phyloP scores from a whole-genome alignment of 148 eudicot species.

The Rhododendron griersonianum region DNA sequence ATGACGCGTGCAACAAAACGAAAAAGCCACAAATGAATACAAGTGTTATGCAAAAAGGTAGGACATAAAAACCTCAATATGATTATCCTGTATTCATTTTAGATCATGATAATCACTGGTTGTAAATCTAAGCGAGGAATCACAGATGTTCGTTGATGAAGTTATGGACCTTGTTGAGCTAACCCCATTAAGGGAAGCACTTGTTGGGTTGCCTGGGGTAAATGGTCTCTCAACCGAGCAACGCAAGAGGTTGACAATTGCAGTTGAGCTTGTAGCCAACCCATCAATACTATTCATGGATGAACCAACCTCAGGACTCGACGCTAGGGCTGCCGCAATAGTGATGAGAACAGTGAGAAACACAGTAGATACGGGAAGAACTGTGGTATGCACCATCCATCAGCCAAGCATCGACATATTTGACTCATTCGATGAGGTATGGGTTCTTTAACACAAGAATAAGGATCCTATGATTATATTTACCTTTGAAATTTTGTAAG shows the following conservation, averaged over 20 bases:
- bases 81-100: no score
- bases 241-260: constrained; percentile 61
- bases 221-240: constrained; percentile 75
- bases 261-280: constrained; percentile 72
- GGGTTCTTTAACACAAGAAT: not conserved
- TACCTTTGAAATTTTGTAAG: not conserved
- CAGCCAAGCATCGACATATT: constrained; percentile 79
- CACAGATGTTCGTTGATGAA: constrained; percentile 67
- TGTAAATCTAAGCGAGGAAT: not conserved
- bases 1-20: not conserved
- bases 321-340: constrained; percentile 80
- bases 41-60: not conserved
- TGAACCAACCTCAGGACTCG: constrained; percentile 71
- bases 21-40: not conserved
- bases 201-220: constrained; percentile 72
- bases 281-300: constrained; percentile 72
- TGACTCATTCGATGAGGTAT: constrained; percentile 58
- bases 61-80: not conserved
- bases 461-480: not conserved
- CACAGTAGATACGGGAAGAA: constrained; percentile 60
- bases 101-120: not conserved
- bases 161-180: constrained; percentile 78
- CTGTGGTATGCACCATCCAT: constrained; percentile 72
- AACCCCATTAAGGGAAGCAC: constrained; percentile 40
- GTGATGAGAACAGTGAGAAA: constrained; percentile 70